phyloP scores from a whole-genome alignment of 371 early-diverging fungal genomes.

The Rhizomucor miehei region DNA sequence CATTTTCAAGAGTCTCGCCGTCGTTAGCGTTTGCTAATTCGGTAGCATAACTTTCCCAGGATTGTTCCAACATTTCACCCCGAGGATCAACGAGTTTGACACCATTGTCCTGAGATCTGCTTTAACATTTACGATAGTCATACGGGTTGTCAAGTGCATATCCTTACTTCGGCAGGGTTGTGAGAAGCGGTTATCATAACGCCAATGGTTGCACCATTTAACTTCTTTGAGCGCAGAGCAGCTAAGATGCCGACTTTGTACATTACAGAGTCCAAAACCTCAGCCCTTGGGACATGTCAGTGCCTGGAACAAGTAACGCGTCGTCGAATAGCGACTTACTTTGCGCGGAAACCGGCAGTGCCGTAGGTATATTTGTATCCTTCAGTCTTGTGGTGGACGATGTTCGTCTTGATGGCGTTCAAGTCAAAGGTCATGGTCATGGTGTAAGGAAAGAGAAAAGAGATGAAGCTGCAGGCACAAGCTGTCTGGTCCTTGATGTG shows the following conservation, averaged over 20 bases:
- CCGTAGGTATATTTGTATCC: conserved; percentile 79
- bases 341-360: conserved; percentile 97
- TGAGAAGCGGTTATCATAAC: conserved; percentile 99
- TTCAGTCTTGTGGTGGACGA: conserved; percentile 28
- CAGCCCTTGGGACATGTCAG: conserved; percentile 51
- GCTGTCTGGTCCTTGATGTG: no score
- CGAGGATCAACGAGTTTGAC: conserved; percentile 98
- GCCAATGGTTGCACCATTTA: conserved; percentile 90
- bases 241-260: conserved; percentile 95
- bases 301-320: neutral
- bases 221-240: conserved; percentile 84
- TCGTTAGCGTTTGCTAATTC: conserved; percentile 87
- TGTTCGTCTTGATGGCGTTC: conserved; percentile 30
- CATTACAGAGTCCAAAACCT: conserved; percentile 86
- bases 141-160: neutral
- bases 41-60: conserved; percentile 96
- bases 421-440: conserved; percentile 28
- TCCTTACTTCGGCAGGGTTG: conserved; percentile 84
- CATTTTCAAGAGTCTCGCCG: conserved; percentile 62
- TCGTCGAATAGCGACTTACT: conserved; percentile 42
- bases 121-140: neutral
- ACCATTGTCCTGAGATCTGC: conserved; percentile 92
- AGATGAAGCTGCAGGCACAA: neutral
- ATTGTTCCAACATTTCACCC: conserved; percentile 97
- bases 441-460: conserved; percentile 1